Percentiles rank a stretch among this genome's conserved stretches.
Evolutionary conservation across 1,284 basidiomycete species (phyloP).

Genomic region (Hemileia vastatrix): DNA sequence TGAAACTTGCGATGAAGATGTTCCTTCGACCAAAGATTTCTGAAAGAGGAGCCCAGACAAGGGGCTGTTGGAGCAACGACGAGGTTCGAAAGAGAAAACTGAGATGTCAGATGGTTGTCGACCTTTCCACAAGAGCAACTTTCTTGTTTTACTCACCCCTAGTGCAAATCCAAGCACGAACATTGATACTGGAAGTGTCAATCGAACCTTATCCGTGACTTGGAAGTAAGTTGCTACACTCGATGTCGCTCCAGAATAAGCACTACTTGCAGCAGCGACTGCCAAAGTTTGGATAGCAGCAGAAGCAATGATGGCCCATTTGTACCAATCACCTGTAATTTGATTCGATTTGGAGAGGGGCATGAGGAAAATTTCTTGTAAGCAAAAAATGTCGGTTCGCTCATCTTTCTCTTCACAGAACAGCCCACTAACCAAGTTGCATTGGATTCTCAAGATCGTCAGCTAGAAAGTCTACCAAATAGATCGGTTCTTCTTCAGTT

Average conservation of each 20-base stretch:
- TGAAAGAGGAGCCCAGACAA: slow-evolving; percentile 50
- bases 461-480: too few relatives aligned
- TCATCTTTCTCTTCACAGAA: background rate
- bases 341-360: too few relatives aligned
- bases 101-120: too few relatives aligned
- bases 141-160: background rate
- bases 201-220: slow-evolving; percentile 16
- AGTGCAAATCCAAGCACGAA: background rate
- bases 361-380: too few relatives aligned
- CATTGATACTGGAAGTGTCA: background rate
- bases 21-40: slow-evolving; percentile 57
- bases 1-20: slow-evolving; percentile 51
- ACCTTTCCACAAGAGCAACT: too few relatives aligned
- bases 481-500: too few relatives aligned
- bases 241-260: slow-evolving; percentile 31
- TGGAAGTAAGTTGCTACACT: slow-evolving; percentile 26
- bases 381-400: background rate
- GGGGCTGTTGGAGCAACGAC: too few relatives aligned
- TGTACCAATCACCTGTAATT: slow-evolving; percentile 24
- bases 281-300: slow-evolving; percentile 33
- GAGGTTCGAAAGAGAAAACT: too few relatives aligned
- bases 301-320: slow-evolving; percentile 32
- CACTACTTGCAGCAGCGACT: slow-evolving; percentile 32
- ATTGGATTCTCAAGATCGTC: slow-evolving; percentile 35
- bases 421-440: background rate